A percentile compares a stretch with the other conserved stretches of the same genome.
Conservation (phyloP, 352 stramenopile genomes). For the Phytophthora cryptogea region DNA sequence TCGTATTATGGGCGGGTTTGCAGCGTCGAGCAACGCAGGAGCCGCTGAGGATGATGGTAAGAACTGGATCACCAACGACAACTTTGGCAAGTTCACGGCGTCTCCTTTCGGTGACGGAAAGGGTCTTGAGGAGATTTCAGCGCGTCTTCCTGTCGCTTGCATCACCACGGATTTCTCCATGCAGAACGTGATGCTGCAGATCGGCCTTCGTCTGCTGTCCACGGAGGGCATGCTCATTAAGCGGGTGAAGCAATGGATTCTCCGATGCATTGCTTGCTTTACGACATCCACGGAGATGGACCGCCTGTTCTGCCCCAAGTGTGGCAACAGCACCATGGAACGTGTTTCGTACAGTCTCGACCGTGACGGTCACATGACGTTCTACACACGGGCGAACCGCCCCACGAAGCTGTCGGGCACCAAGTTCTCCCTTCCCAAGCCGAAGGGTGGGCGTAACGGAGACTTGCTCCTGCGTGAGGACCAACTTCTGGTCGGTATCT, state of each 20-base stretch:
- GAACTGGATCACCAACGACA: slow-evolving; percentile 84
- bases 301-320: slow-evolving; percentile 97
- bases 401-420: slow-evolving; percentile 93
- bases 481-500: slow-evolving; percentile 96
- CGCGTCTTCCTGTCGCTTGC: slow-evolving; percentile 65
- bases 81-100: slow-evolving; percentile 59
- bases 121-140: slow-evolving; percentile 59
- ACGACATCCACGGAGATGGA: slow-evolving; percentile 93
- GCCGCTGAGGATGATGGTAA: slow-evolving; percentile 85
- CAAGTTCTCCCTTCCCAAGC: slow-evolving; percentile 98
- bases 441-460: slow-evolving; percentile 91
- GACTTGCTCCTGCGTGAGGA: slow-evolving; percentile 98
- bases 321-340: slow-evolving; percentile 95
- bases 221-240: slow-evolving; percentile 88
- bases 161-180: slow-evolving; percentile 91
- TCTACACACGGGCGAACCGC: slow-evolving; percentile 83
- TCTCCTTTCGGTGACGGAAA: slow-evolving; percentile 83
- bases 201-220: slow-evolving; percentile 80
- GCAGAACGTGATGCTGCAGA: slow-evolving; percentile 92
- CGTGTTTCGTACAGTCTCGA: slow-evolving; percentile 95
- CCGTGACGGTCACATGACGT: slow-evolving; percentile 89
- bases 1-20: slow-evolving; percentile 85
- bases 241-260: slow-evolving; percentile 95
- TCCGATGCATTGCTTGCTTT: slow-evolving; percentile 97
- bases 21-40: slow-evolving; percentile 75